phyloP scores from a whole-genome alignment of 2,329 filamentous ascomycete genomes.

The Metarhizium rileyi region DNA sequence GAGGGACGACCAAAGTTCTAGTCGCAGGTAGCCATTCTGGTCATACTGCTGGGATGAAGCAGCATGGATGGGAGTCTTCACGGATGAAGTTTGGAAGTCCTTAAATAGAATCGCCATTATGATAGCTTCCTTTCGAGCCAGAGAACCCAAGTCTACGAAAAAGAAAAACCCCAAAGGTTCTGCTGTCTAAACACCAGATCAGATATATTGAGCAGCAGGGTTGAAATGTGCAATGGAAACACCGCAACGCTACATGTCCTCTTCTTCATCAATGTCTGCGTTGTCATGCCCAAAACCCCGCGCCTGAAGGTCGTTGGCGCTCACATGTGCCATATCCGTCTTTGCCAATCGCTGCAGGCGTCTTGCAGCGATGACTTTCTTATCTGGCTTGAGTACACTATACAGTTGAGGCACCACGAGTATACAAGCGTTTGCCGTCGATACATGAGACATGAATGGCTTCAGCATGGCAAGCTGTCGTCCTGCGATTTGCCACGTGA shows the following conservation, averaged over 20 bases:
- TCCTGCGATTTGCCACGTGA: constrained; percentile 40
- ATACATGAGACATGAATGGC: constrained; percentile 14
- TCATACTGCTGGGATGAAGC: too few relatives aligned
- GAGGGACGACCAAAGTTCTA: too few relatives aligned
- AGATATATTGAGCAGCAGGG: too few relatives aligned
- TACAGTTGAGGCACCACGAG: constrained; percentile 28
- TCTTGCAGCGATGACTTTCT: constrained; percentile 15
- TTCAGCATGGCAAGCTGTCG: constrained; percentile 40
- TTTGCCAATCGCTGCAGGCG: constrained; percentile 11
- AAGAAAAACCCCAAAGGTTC: neutral
- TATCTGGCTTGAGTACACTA: constrained; percentile 26
- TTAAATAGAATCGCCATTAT: neutral
- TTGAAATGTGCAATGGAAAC: neutral
- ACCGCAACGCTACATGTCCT: neutral
- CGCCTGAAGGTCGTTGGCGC: constrained; percentile 8
- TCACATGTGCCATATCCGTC: constrained; percentile 14
- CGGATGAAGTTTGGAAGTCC: too few relatives aligned
- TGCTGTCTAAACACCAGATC: neutral
- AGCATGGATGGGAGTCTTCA: too few relatives aligned
- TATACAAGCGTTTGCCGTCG: constrained; percentile 12
- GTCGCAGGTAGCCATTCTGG: too few relatives aligned
- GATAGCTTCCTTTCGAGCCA: neutral
- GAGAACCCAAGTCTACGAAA: neutral
- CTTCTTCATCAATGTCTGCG: neutral
- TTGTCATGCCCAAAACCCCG: constrained; percentile 14